Evolutionary conservation across 2,329 filamentous ascomycete species (phyloP).

Genomic region (Ophiostoma quercus): DNA sequence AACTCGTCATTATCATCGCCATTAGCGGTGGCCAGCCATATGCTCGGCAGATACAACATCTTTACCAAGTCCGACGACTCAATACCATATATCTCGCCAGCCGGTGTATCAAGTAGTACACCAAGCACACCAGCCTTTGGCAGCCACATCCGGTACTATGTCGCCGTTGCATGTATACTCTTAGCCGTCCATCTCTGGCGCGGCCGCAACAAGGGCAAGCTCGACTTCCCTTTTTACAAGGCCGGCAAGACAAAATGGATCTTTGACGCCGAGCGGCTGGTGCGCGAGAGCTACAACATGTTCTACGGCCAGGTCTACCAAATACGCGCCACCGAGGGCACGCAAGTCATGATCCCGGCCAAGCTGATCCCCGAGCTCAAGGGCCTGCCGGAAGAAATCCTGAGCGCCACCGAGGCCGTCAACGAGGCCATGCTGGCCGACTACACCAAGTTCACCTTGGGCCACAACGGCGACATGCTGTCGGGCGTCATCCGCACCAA

Average conservation of each 20-base stretch:
- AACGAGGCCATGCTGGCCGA: constrained; percentile 48
- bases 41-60: constrained; percentile 26
- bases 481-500: constrained; percentile 43
- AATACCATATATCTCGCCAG: constrained; percentile 30
- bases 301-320: constrained; percentile 48
- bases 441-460: constrained; percentile 47
- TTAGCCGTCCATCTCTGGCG: constrained; percentile 40
- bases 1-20: constrained; percentile 26
- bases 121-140: constrained; percentile 28
- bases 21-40: constrained; percentile 20
- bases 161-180: constrained; percentile 37
- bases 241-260: constrained; percentile 48
- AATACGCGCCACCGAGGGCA: constrained; percentile 48
- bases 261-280: constrained; percentile 44
- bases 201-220: constrained; percentile 31
- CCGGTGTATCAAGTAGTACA: not conserved
- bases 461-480: constrained; percentile 43
- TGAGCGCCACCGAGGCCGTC: constrained; percentile 47
- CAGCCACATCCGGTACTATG: constrained; percentile 39
- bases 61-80: constrained; percentile 29
- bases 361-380: constrained; percentile 44
- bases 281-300: constrained; percentile 47
- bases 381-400: constrained; percentile 43
- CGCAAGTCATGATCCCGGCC: constrained; percentile 45
- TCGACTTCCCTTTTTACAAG: constrained; percentile 43